Percentiles rank a stretch among this genome's conserved stretches.
Evolutionary conservation across 139 green algal genomes (phyloP).

Genomic region (Asterochloris erici): DNA sequence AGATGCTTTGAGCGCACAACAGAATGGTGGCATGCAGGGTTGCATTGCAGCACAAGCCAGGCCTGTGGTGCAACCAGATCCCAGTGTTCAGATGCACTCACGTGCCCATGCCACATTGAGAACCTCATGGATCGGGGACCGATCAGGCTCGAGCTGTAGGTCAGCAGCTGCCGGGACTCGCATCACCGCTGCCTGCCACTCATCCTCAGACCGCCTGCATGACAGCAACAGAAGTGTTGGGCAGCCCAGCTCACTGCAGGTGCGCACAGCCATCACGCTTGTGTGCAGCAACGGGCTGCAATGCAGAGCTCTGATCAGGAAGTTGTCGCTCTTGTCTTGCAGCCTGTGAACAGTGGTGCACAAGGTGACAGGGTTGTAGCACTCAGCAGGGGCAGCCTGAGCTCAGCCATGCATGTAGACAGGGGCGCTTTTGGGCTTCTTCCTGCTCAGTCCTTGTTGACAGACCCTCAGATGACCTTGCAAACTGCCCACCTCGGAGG

Average conservation of each 20-base stretch:
- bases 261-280: too few species aligned
- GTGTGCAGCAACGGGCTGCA: neutral
- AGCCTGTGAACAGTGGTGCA: neutral
- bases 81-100: neutral
- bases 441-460: too few species aligned
- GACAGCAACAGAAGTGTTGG: neutral
- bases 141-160: constrained; percentile 9
- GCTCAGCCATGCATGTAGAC: too few species aligned
- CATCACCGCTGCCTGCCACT: constrained; percentile 2
- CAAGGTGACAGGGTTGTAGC: too few species aligned
- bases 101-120: constrained; percentile 17
- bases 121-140: constrained; percentile 8
- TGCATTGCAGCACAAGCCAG: neutral
- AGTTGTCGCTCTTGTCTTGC: too few species aligned
- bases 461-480: too few species aligned
- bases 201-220: neutral
- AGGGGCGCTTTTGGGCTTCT: too few species aligned
- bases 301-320: neutral
- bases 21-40: neutral
- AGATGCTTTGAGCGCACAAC: neutral
- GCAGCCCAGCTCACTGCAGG: too few species aligned
- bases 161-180: neutral
- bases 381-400: too few species aligned
- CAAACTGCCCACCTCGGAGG: too few species aligned
- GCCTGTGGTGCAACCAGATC: neutral